Conservation (phyloP, 1,284 basidiomycete species). For the Neonothopanus nambi region DNA sequence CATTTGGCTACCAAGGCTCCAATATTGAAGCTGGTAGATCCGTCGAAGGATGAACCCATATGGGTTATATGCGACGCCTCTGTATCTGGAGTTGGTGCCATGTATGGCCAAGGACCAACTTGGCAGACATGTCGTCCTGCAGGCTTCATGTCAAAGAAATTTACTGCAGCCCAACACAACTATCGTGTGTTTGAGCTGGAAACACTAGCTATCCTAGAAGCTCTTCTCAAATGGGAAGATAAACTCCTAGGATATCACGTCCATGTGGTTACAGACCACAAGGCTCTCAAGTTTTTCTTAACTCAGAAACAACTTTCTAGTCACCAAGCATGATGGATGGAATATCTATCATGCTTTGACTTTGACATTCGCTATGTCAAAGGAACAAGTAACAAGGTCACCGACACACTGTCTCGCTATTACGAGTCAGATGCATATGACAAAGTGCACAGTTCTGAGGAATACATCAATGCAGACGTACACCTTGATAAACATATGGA, state of each 20-base stretch:
- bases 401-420: conserved; percentile 31
- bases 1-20: too few species aligned
- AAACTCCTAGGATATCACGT: conserved; percentile 25
- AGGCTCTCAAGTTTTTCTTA: conserved; percentile 28
- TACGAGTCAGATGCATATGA: conserved; percentile 22
- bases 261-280: conserved; percentile 30
- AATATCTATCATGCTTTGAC: conserved; percentile 30
- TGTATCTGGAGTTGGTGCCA: conserved; percentile 2
- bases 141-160: conserved; percentile 32
- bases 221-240: conserved; percentile 31
- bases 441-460: conserved; percentile 12
- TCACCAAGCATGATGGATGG: conserved; percentile 26
- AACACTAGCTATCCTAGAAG: conserved; percentile 30
- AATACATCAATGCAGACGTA: conserved; percentile 20
- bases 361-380: conserved; percentile 28
- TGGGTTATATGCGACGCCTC: conserved; percentile 43
- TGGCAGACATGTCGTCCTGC: conserved; percentile 29
- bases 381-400: conserved; percentile 29
- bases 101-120: conserved; percentile 9
- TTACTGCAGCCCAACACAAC: conserved; percentile 21
- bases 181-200: conserved; percentile 30
- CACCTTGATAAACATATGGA: conserved; percentile 26
- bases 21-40: conserved; percentile 9
- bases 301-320: conserved; percentile 18
- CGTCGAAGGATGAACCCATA: conserved; percentile 29